These are phyloP conservation scores for Polyplosphaeria fusca DNA, from an alignment of 495 filamentous ascomycete genomes.

Conservation along the genomic window DNA sequence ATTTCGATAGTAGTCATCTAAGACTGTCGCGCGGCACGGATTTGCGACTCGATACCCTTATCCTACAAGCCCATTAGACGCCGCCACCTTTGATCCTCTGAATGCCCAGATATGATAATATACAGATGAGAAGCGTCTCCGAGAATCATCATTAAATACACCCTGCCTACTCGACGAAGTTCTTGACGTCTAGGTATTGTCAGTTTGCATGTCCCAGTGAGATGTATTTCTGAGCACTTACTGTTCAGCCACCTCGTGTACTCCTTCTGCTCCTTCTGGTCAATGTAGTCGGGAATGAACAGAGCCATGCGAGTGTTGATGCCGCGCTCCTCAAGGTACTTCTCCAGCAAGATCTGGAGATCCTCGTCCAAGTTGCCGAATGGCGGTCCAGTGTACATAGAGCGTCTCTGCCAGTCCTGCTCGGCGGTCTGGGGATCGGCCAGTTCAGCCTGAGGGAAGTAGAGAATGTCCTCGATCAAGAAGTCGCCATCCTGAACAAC, in stretches of 20 bases:
- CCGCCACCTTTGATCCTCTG: too few species aligned
- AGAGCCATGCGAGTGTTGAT: conserved; percentile 82
- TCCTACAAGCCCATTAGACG: too few species aligned
- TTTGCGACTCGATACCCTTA: too few species aligned
- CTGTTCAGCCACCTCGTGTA: conserved; percentile 86
- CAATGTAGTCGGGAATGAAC: conserved; percentile 94
- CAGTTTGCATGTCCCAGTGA: too few species aligned
- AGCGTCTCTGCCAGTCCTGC: conserved; percentile 65
- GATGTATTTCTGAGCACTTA: conserved; percentile 41
- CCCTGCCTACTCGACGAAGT: conserved; percentile 33
- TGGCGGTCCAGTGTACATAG: conserved; percentile 85
- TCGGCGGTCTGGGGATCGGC: conserved; percentile 65
- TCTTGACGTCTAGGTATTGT: conserved; percentile 29
- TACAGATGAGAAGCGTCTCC: too few species aligned
- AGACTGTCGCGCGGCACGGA: too few species aligned
- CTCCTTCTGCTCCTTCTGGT: conserved; percentile 98
- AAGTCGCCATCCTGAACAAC: conserved; percentile 82
- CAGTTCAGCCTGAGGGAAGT: conserved; percentile 70
- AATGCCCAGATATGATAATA: too few species aligned
- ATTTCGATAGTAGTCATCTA: too few species aligned
- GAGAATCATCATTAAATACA: too few species aligned
- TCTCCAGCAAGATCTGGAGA: conserved; percentile 84
- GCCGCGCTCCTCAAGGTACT: conserved; percentile 91
- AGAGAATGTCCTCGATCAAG: conserved; percentile 86
- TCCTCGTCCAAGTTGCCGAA: conserved; percentile 96